These are phyloP conservation scores for Penicillium sp. DNA, from an alignment of 2,329 filamentous ascomycete species.

Conservation along the genomic window DNA sequence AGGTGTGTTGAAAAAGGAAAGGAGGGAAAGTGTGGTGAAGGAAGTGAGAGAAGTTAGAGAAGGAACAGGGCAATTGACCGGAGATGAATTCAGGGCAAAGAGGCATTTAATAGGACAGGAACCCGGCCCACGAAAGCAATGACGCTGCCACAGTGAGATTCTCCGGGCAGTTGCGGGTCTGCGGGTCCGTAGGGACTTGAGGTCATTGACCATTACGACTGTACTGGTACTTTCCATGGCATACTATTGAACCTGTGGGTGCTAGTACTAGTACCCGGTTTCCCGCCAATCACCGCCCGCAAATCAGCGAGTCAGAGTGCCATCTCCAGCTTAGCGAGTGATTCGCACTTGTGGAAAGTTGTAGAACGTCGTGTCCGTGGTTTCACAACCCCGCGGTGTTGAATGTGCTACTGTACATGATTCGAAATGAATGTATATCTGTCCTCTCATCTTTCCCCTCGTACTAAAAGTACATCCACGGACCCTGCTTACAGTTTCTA, in stretches of 20 bases:
- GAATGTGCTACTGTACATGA: too few species aligned
- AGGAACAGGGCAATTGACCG: slow-evolving; percentile 9
- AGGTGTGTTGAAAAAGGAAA: neutral
- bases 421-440: neutral
- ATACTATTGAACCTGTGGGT: accelerated
- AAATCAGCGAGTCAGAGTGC: neutral
- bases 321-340: slow-evolving; percentile 1
- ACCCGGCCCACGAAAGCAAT: slow-evolving; percentile 8
- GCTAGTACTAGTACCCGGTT: slow-evolving; percentile 1
- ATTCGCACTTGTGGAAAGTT: slow-evolving; percentile 9
- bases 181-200: slow-evolving; percentile 10
- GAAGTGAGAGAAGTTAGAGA: neutral
- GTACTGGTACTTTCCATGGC: slow-evolving; percentile 1
- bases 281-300: slow-evolving; percentile 11
- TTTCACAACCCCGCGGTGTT: neutral
- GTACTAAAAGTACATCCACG: slow-evolving; percentile 1
- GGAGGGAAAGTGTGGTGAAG: neutral
- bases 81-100: slow-evolving; percentile 6
- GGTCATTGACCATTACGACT: slow-evolving; percentile 3
- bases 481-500: slow-evolving; percentile 2
- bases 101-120: slow-evolving; percentile 4
- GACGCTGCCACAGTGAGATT: slow-evolving; percentile 17
- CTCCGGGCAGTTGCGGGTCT: slow-evolving; percentile 12
- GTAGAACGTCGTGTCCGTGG: slow-evolving; percentile 1
- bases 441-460: neutral